Conservation (phyloP, 2,329 filamentous ascomycete genomes). For the Sordariomycetes sp. region DNA sequence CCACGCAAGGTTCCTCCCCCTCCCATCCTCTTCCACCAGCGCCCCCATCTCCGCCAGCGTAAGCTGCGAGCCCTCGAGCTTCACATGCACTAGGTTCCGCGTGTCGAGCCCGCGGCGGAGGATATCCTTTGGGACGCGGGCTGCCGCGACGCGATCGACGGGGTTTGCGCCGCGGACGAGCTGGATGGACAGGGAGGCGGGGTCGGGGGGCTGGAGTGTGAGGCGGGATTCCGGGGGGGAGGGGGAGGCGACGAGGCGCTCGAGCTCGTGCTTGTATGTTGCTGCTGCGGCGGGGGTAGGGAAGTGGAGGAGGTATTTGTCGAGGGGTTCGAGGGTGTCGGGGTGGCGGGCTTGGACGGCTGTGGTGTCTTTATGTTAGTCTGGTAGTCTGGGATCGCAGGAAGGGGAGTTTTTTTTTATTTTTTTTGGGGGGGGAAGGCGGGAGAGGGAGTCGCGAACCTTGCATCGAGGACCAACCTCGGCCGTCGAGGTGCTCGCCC, state of each 20-base stretch:
- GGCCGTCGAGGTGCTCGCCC: slow-evolving; percentile 50
- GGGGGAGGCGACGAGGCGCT: slow-evolving; percentile 13
- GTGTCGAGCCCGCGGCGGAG: slow-evolving; percentile 7
- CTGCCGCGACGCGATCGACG: slow-evolving; percentile 6
- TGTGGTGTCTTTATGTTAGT: slow-evolving; percentile 9
- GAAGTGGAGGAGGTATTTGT: slow-evolving; percentile 60
- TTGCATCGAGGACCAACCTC: slow-evolving; percentile 50
- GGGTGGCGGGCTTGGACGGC: slow-evolving; percentile 53
- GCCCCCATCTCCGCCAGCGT: slow-evolving; percentile 15
- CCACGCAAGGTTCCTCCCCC: slow-evolving; percentile 16
- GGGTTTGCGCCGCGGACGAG: slow-evolving; percentile 5
- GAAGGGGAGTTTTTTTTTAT: no score
- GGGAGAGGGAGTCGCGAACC: slow-evolving; percentile 25
- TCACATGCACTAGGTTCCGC: slow-evolving; percentile 14
- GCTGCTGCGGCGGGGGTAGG: slow-evolving; percentile 41
- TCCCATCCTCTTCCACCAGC: slow-evolving; percentile 28
- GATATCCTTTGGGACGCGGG: slow-evolving; percentile 1
- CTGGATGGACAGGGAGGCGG: slow-evolving; percentile 5
- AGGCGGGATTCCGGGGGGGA: not conserved
- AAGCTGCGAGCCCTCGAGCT: slow-evolving; percentile 18
- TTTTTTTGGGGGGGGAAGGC: not conserved
- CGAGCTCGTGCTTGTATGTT: slow-evolving; percentile 36
- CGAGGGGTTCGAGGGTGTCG: slow-evolving; percentile 46
- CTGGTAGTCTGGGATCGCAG: no score
- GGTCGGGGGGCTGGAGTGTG: slow-evolving; percentile 7